Evolutionary conservation across 352 stramenopile species (phyloP).

Genomic region (Phytophthora cryptogea): DNA sequence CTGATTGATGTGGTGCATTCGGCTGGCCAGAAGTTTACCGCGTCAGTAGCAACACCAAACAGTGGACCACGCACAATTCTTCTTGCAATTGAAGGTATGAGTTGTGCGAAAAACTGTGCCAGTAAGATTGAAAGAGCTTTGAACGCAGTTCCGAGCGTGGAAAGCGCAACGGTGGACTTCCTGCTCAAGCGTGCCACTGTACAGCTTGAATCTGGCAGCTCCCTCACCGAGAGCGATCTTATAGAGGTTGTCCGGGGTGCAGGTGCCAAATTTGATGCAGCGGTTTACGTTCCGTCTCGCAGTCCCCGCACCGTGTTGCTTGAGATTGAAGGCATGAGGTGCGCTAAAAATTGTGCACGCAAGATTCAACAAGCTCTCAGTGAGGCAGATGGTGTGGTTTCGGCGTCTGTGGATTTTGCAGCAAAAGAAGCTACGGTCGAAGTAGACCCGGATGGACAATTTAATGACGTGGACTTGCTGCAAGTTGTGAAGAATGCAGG

Average conservation of each 20-base stretch:
- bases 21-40: slow-evolving; percentile 64
- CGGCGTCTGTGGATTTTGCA: slow-evolving; percentile 70
- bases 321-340: slow-evolving; percentile 71
- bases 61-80: slow-evolving; percentile 51
- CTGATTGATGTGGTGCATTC: slow-evolving; percentile 69
- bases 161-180: slow-evolving; percentile 74
- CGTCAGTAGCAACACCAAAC: slow-evolving; percentile 47
- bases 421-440: slow-evolving; percentile 64
- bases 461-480: slow-evolving; percentile 70
- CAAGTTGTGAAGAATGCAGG: slow-evolving; percentile 42
- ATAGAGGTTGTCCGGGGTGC: slow-evolving; percentile 54
- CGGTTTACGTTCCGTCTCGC: slow-evolving; percentile 38
- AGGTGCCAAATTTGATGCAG: slow-evolving; percentile 71
- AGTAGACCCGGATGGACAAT: slow-evolving; percentile 55
- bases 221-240: slow-evolving; percentile 56
- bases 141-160: slow-evolving; percentile 46
- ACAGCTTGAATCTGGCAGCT: slow-evolving; percentile 53
- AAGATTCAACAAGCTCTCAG: slow-evolving; percentile 74
- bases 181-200: slow-evolving; percentile 62
- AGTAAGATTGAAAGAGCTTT: slow-evolving; percentile 73
- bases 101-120: slow-evolving; percentile 80
- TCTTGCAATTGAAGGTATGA: slow-evolving; percentile 77
- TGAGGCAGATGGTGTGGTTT: slow-evolving; percentile 62
- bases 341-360: slow-evolving; percentile 63
- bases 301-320: slow-evolving; percentile 49